A percentile compares a stretch with the other conserved stretches of the same genome.
Evolutionary conservation across 139 green algal genomes (phyloP).

Genomic region (Zygnema cylindricum): DNA sequence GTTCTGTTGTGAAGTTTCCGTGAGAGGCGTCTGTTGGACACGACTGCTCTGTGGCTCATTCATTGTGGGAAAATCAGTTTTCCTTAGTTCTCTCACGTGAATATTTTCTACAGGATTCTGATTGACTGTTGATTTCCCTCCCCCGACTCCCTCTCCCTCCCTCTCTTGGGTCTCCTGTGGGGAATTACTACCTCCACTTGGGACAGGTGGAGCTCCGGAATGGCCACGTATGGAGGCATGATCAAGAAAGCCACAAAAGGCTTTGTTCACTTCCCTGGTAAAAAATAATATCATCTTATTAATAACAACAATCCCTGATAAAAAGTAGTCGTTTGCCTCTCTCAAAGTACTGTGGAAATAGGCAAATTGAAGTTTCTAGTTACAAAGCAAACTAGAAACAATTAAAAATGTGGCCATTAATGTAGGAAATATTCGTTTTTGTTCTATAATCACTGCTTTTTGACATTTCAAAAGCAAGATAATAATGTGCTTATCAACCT

Average conservation of each 20-base stretch:
- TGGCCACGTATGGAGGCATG: slow-evolving; percentile 21
- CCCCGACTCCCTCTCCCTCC: slow-evolving; percentile 5
- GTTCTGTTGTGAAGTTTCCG: neutral
- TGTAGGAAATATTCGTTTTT: too few relatives aligned
- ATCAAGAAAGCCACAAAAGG: slow-evolving; percentile 48
- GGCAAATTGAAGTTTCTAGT: too few relatives aligned
- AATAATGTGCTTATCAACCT: too few relatives aligned
- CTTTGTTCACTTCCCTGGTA: slow-evolving; percentile 49
- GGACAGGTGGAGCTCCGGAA: neutral
- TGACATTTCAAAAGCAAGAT: too few relatives aligned
- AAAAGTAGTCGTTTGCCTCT: too few relatives aligned
- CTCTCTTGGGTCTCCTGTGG: neutral
- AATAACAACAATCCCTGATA: too few relatives aligned
- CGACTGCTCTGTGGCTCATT: neutral
- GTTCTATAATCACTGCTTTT: too few relatives aligned
- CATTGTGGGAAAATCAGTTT: neutral
- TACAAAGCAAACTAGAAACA: too few relatives aligned
- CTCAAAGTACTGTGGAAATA: too few relatives aligned
- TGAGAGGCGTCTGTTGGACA: neutral
- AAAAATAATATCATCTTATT: too few relatives aligned
- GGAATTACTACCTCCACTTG: slow-evolving; percentile 16
- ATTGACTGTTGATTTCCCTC: neutral
- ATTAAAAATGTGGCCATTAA: too few relatives aligned
- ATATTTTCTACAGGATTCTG: slow-evolving; percentile 19
- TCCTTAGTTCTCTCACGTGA: neutral